Evolutionary conservation across 148 eudicot species (phyloP), one percentile per base, ranked within the genome.

Genomic region (Persicaria tinctoria): DNA sequence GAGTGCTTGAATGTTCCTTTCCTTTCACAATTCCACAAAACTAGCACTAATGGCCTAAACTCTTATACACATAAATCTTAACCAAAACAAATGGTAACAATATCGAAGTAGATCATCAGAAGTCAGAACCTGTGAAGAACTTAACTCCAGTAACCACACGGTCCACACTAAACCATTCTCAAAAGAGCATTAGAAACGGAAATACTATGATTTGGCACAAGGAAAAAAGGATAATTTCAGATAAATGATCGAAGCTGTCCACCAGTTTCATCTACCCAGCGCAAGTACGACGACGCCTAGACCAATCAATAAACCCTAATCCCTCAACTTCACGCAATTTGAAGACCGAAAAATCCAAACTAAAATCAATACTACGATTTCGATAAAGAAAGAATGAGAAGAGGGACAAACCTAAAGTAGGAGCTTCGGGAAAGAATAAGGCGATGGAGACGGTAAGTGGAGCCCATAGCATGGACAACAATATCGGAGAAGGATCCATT

Each of bases 351-450:
- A 66, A 64, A 38, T 41, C 16, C 32, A 45, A 50, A 77, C 50
- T 3, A 14, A 50, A 64, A 73, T 5, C 59, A 57, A 12, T 10
- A 55, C 5, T 18, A 13, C 7, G 51, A 72, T 38, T 13, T 45
- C 27, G 56, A 20, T 32, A 62, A 55, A 5, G 4, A 3, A 49
- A 47, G 17, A 32, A 4, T 8, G 6, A 23, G 23, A 8, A 32
- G 6, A 17, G 47, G 13, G 27, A 3, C 53, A 48, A 6, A 91
- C 99, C 99, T 88, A 84, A 96, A 96, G 76, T 89, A 96, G 73
- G 99, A 92, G 76, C 97, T 96, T 14, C 99, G 93, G 75, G 99
- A 96, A 66, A 96, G 86, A 76, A 96, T 82, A 51, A 96, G 87
- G 72, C 99, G 99, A 80, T 96, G 99, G 27, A 96, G 97, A 63